A percentile compares a stretch with the other conserved stretches of the same genome.
Evolutionary conservation across 2,329 filamentous ascomycete species (phyloP).

Genomic region (Talaromyces atroroseus): DNA sequence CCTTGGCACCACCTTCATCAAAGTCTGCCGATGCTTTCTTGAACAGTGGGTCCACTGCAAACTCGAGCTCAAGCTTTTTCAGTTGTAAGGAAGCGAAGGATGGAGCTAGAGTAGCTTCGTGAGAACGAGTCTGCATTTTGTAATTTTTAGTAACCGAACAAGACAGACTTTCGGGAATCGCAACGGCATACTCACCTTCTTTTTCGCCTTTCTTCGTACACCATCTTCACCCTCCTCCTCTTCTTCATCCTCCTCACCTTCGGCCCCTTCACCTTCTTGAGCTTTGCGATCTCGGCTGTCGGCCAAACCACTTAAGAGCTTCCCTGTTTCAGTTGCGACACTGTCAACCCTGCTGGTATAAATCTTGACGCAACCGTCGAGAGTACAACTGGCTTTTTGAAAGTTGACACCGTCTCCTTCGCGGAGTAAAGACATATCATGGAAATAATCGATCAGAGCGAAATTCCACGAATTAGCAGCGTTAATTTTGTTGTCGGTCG

Average conservation of each 20-base stretch:
- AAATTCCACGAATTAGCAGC: slow-evolving; percentile 99
- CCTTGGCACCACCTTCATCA: slow-evolving; percentile 95
- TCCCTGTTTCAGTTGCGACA: slow-evolving; percentile 94
- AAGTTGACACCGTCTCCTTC: slow-evolving; percentile 98
- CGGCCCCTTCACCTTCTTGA: slow-evolving; percentile 57
- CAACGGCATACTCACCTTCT: slow-evolving; percentile 57
- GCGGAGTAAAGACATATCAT: slow-evolving; percentile 95
- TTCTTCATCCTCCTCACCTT: slow-evolving; percentile 61
- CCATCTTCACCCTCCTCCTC: slow-evolving; percentile 44
- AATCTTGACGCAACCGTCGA: slow-evolving; percentile 98
- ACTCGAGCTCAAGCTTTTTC: slow-evolving; percentile 97
- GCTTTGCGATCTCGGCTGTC: slow-evolving; percentile 66
- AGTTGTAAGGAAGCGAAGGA: slow-evolving; percentile 84
- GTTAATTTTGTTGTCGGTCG: slow-evolving; percentile 98
- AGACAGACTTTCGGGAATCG: background rate
- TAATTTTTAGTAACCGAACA: slow-evolving; percentile 6
- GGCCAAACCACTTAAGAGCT: slow-evolving; percentile 85
- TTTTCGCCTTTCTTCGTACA: slow-evolving; percentile 52
- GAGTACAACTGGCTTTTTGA: slow-evolving; percentile 93
- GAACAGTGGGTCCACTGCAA: slow-evolving; percentile 95
- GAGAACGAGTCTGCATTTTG: slow-evolving; percentile 57
- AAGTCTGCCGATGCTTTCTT: slow-evolving; percentile 98
- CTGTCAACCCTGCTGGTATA: slow-evolving; percentile 98
- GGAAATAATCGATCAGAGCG: slow-evolving; percentile 98
- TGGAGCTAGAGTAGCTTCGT: slow-evolving; percentile 86